phyloP scores from a whole-genome alignment of 345 rosid genomes.

The Kernera saxatilis region DNA sequence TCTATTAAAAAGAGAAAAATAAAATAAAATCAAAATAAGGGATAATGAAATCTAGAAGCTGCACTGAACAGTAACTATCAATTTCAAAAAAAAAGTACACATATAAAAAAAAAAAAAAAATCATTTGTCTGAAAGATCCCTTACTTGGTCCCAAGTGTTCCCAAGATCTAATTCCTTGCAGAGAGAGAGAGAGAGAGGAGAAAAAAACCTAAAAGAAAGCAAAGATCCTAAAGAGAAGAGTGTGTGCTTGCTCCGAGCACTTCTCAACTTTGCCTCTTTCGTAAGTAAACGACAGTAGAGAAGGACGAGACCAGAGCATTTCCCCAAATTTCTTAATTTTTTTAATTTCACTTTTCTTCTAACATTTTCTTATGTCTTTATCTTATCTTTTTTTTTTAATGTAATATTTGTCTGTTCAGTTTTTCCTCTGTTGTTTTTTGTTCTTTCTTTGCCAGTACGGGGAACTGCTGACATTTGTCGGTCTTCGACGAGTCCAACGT shows the following conservation, averaged over 20 bases:
- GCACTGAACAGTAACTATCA: conserved; percentile 18
- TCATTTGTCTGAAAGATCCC: background rate
- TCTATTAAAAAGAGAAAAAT: background rate
- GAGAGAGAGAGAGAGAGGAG: background rate
- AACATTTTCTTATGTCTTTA: background rate
- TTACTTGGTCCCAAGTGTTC: conserved; percentile 18
- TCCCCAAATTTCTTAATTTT: background rate
- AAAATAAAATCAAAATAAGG: background rate
- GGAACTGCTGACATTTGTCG: conserved; percentile 14
- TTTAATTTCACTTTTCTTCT: background rate
- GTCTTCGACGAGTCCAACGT: conserved; percentile 3
- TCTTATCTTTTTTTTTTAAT: background rate
- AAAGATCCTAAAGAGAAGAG: conserved; percentile 9
- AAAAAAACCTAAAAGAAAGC: background rate
- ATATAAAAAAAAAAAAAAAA: background rate
- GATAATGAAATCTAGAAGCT: conserved; percentile 12
- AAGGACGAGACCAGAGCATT: conserved; percentile 4
- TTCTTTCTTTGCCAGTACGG: background rate
- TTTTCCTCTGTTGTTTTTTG: background rate
- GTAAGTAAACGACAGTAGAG: conserved; percentile 24
- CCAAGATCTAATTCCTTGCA: conserved; percentile 1
- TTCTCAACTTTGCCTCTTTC: conserved; percentile 21
- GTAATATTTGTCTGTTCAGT: background rate
- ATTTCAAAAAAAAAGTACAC: background rate
- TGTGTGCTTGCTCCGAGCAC: background rate